Evolutionary conservation across 2,329 filamentous ascomycete species (phyloP).

Genomic region (Rhinocladiella similis): DNA sequence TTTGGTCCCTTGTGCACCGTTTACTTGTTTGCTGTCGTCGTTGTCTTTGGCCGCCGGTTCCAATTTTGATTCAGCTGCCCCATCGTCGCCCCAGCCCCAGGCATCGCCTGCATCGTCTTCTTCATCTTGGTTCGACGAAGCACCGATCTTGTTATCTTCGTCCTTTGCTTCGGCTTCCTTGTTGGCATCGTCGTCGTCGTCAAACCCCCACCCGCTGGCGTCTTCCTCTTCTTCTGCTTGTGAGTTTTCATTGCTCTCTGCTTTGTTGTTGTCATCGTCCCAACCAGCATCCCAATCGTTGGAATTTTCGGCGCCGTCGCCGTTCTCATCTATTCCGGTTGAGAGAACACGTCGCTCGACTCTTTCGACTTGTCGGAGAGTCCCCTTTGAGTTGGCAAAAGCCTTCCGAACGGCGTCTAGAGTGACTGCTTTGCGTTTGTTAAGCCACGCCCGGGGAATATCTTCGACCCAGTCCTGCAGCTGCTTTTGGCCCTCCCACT

Average conservation of each 20-base stretch:
- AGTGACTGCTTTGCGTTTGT: conserved; percentile 76
- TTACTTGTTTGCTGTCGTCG: conserved; percentile 7
- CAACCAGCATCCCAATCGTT: conserved; percentile 78
- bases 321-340: conserved; percentile 56
- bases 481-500: conserved; percentile 62
- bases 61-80: conserved; percentile 38
- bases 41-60: background rate
- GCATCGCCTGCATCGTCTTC: conserved; percentile 58
- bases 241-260: background rate
- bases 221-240: conserved; percentile 51
- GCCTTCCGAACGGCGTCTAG: conserved; percentile 72
- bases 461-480: conserved; percentile 78
- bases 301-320: conserved; percentile 37
- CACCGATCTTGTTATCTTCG: conserved; percentile 31
- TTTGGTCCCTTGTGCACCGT: conserved; percentile 6
- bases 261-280: conserved; percentile 54
- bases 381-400: conserved; percentile 66
- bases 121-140: conserved; percentile 25
- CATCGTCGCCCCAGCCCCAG: conserved; percentile 83
- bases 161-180: conserved; percentile 32
- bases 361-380: conserved; percentile 72
- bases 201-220: conserved; percentile 52
- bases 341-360: conserved; percentile 81
- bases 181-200: conserved; percentile 40
- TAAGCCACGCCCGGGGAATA: conserved; percentile 81